Conservation (phyloP, 805 yeast species). For the Schwanniomyces yamadae region DNA sequence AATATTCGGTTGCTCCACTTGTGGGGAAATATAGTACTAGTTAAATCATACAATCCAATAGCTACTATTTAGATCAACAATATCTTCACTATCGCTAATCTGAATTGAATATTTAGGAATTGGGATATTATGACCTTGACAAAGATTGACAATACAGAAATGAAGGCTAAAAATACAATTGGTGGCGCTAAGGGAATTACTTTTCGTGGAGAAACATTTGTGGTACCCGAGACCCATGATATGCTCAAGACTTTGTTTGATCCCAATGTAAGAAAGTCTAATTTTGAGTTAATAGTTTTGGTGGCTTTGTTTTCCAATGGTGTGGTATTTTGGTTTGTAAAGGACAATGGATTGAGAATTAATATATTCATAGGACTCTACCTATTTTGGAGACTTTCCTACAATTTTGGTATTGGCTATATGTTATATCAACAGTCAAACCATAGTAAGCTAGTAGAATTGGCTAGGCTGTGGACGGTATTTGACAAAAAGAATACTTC, state of each 20-base stretch:
- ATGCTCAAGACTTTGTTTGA: constrained; percentile 81
- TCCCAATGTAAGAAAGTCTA: constrained; percentile 68
- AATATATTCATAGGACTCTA: constrained; percentile 53
- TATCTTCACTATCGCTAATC: no score
- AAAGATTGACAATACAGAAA: background rate
- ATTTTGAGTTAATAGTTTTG: constrained; percentile 62
- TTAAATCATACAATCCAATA: no score
- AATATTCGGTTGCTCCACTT: no score
- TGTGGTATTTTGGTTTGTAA: constrained; percentile 29
- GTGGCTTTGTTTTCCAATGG: constrained; percentile 30
- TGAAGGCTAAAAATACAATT: constrained; percentile 16
- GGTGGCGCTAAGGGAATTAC: constrained; percentile 43
- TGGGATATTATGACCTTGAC: constrained; percentile 5
- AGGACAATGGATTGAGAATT: constrained; percentile 23
- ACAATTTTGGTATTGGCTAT: constrained; percentile 79
- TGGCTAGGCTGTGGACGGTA: constrained; percentile 41
- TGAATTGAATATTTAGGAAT: no score
- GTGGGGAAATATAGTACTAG: no score
- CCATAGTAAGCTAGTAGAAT: constrained; percentile 49
- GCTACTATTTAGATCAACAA: no score
- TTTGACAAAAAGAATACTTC: constrained; percentile 26
- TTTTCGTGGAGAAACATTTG: constrained; percentile 43
- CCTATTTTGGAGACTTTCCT: constrained; percentile 70
- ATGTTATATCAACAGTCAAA: constrained; percentile 67
- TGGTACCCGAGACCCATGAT: constrained; percentile 69